phyloP scores from a whole-genome alignment of 495 filamentous ascomycete genomes.

The Penicillium ucsense region DNA sequence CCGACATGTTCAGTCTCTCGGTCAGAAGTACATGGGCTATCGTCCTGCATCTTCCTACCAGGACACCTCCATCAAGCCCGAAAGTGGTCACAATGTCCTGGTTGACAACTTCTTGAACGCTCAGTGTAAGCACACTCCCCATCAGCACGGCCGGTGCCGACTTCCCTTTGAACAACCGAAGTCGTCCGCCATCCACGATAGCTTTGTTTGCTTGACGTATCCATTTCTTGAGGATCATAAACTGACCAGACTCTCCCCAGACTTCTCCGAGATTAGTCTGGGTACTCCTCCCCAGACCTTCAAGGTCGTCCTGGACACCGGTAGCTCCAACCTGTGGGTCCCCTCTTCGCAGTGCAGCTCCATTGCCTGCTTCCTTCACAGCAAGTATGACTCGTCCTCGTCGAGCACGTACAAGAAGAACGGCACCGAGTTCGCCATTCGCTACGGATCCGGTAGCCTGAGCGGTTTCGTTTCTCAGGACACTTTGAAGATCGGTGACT shows the following conservation, averaged over 20 bases:
- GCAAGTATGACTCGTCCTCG: constrained; percentile 83
- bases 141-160: neutral
- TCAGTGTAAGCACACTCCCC: constrained; percentile 61
- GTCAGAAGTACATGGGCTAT: constrained; percentile 78
- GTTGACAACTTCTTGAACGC: constrained; percentile 98
- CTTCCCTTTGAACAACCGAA: neutral
- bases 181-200: too few relatives aligned
- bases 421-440: constrained; percentile 84
- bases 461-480: constrained; percentile 93
- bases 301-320: constrained; percentile 98
- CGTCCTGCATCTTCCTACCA: constrained; percentile 70
- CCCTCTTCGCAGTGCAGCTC: constrained; percentile 83
- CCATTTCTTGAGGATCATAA: neutral
- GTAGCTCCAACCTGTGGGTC: constrained; percentile 99
- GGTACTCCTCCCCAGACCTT: constrained; percentile 89
- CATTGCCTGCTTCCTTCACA: constrained; percentile 97
- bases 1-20: constrained; percentile 67
- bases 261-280: constrained; percentile 93
- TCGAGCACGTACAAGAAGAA: constrained; percentile 94
- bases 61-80: constrained; percentile 55
- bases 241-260: constrained; percentile 36
- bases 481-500: constrained; percentile 73
- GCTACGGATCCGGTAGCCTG: constrained; percentile 90
- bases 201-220: too few relatives aligned
- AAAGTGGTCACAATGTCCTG: constrained; percentile 70